phyloP scores from a whole-genome alignment of 2,329 filamentous ascomycete genomes.

The Uncinocarpus reesii region DNA sequence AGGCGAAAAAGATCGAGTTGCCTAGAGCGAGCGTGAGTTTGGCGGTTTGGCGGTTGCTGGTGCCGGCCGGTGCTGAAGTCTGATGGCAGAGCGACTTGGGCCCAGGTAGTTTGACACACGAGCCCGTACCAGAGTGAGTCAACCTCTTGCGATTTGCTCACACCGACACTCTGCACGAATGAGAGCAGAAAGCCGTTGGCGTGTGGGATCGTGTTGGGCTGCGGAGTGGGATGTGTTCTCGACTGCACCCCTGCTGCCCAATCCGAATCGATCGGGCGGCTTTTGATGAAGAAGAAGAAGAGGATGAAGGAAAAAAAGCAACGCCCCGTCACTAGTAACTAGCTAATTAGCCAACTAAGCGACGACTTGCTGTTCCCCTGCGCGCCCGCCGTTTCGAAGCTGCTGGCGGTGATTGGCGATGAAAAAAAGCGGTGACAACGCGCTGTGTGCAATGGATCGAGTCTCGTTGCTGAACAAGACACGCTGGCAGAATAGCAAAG shows the following conservation, averaged over 20 bases:
- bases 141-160: not conserved
- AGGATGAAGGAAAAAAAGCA: not conserved
- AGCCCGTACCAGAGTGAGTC: conserved; percentile 6
- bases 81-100: too few relatives aligned
- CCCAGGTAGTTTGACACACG: not conserved
- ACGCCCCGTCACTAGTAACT: conserved; percentile 4
- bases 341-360: too few relatives aligned
- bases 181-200: not conserved
- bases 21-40: not conserved
- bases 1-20: not conserved
- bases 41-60: too few relatives aligned
- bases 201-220: conserved; percentile 4
- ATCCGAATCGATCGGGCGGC: conserved; percentile 8
- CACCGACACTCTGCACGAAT: conserved; percentile 9
- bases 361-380: not conserved
- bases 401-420: not conserved
- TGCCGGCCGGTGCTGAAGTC: too few relatives aligned
- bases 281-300: not conserved
- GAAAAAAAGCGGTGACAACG: conserved; percentile 2
- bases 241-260: not conserved
- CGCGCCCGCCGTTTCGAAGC: not conserved
- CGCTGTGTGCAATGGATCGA: not conserved
- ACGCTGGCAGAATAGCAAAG: not conserved
- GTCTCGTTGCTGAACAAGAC: too few relatives aligned
- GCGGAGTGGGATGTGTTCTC: conserved; percentile 1